Evolutionary conservation across 352 stramenopile genomes (phyloP), one percentile per base, ranked within the genome.

Genomic region (Globisporangium heterothallicum): DNA sequence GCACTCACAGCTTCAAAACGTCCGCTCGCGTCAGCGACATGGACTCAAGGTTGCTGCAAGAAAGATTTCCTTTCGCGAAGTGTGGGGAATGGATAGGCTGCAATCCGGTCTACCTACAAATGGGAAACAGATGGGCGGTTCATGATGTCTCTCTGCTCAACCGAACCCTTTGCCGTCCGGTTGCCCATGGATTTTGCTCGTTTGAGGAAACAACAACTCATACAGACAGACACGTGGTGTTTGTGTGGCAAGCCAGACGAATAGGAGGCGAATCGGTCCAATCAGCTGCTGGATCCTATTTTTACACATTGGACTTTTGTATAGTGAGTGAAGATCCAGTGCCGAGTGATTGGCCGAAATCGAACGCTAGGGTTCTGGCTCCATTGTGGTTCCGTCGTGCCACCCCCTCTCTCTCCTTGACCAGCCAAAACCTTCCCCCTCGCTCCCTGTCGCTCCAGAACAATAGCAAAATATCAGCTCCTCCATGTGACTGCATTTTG

Each of bases 1-100:
- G 43, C 12, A 49, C 27, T 49, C 18, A 50, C 27, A 30, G 45
- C 36, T 52, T 42, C 45, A 52, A 52, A 29, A 36, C 45, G 45
- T 52, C 45, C 13, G 13, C 19, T 52, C 26, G 45, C 30, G 45
- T 21, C 45, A 26, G 13, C 30, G 45, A 52, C 45, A 52, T 18
- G 30, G 45, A 27, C 13, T 27, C 9, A 27, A 47, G 10, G 41
- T 8, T 8, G 22, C 7, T 29, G 25, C 19, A 47, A n/a, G n/a
- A n/a, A n/a, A n/a, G n/a, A n/a, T n/a, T n/a, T n/a, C n/a, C n/a
- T n/a, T n/a, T n/a, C n/a, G n/a, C n/a, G n/a, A n/a, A n/a, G n/a
- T n/a, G n/a, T n/a, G n/a, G n/a, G n/a, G n/a, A n/a, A n/a, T n/a
- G n/a, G n/a, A n/a, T n/a, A n/a, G n/a, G n/a, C n/a, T n/a, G n/a